Conservation (phyloP, 2,329 filamentous ascomycete species). For the Arthrinium puccinioides region DNA sequence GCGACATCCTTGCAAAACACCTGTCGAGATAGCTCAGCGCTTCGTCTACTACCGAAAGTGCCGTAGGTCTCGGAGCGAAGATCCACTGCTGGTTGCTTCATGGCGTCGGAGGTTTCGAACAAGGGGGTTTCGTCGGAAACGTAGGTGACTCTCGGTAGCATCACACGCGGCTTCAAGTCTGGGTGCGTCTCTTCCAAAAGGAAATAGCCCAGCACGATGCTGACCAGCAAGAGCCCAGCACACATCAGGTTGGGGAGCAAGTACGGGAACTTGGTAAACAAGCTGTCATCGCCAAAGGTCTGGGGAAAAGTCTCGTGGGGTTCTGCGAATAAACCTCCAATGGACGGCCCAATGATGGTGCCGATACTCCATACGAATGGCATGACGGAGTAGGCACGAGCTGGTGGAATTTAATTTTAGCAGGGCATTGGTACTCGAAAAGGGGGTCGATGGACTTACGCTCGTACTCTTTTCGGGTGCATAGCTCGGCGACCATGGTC, state of each 20-base stretch:
- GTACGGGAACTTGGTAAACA: slow-evolving; percentile 79
- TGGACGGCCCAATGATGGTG: slow-evolving; percentile 80
- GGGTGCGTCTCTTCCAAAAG: slow-evolving; percentile 86
- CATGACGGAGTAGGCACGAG: slow-evolving; percentile 84
- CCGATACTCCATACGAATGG: slow-evolving; percentile 91
- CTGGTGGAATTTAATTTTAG: slow-evolving; percentile 30
- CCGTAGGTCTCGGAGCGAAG: slow-evolving; percentile 74
- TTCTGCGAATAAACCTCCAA: slow-evolving; percentile 80
- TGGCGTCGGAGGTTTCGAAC: slow-evolving; percentile 66
- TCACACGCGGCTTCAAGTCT: slow-evolving; percentile 57
- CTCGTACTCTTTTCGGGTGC: slow-evolving; percentile 78
- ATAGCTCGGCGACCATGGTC: slow-evolving; percentile 87
- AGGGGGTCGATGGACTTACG: slow-evolving; percentile 48
- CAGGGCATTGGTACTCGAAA: neutral
- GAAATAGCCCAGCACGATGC: slow-evolving; percentile 73
- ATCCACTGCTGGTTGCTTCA: slow-evolving; percentile 65
- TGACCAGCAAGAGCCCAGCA: slow-evolving; percentile 65
- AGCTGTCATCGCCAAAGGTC: slow-evolving; percentile 55
- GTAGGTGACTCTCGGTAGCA: slow-evolving; percentile 40
- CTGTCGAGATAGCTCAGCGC: slow-evolving; percentile 42
- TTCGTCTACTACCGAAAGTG: slow-evolving; percentile 52
- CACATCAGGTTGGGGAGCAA: slow-evolving; percentile 86
- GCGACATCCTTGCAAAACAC: slow-evolving; percentile 15
- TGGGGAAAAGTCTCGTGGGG: slow-evolving; percentile 68
- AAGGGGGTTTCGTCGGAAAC: slow-evolving; percentile 64